Evolutionary conservation across 805 yeast genomes (phyloP).

Genomic region (Sugiyamaella boreocaroliniensis): DNA sequence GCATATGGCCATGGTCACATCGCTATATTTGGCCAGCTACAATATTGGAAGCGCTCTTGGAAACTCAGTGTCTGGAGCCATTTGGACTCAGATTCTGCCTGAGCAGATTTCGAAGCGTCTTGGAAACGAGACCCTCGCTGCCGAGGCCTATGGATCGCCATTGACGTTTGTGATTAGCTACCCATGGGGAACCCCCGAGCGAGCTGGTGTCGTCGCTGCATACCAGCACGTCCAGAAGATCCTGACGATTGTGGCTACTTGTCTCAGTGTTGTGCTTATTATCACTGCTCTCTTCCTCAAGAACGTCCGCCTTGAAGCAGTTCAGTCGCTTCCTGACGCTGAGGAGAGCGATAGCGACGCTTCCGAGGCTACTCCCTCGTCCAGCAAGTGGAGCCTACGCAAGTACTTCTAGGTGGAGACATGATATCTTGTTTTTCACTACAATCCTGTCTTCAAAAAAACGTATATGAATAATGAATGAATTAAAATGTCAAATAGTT

Average conservation of each 20-base stretch:
- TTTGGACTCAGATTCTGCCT: constrained; percentile 60
- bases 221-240: constrained; percentile 55
- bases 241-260: constrained; percentile 48
- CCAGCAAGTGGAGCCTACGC: not conserved
- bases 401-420: not conserved
- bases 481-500: too few relatives aligned
- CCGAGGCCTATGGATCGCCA: constrained; percentile 47
- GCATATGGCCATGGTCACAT: constrained; percentile 55
- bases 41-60: constrained; percentile 63
- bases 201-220: constrained; percentile 50
- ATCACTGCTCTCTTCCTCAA: constrained; percentile 43
- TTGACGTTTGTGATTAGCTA: constrained; percentile 41
- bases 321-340: constrained; percentile 20
- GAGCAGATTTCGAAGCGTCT: constrained; percentile 31
- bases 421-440: too few relatives aligned
- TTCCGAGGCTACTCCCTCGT: not conserved
- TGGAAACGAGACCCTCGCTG: constrained; percentile 36
- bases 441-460: too few relatives aligned
- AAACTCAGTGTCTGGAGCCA: constrained; percentile 57
- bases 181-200: constrained; percentile 58
- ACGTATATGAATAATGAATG: too few relatives aligned
- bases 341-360: constrained; percentile 1
- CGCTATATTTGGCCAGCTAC: constrained; percentile 52
- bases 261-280: constrained; percentile 50
- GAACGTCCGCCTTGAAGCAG: constrained; percentile 40